Evolutionary conservation across 129 eudicot genomes (phyloP).

Genomic region (Chrysanthemum lavandulifolium): DNA sequence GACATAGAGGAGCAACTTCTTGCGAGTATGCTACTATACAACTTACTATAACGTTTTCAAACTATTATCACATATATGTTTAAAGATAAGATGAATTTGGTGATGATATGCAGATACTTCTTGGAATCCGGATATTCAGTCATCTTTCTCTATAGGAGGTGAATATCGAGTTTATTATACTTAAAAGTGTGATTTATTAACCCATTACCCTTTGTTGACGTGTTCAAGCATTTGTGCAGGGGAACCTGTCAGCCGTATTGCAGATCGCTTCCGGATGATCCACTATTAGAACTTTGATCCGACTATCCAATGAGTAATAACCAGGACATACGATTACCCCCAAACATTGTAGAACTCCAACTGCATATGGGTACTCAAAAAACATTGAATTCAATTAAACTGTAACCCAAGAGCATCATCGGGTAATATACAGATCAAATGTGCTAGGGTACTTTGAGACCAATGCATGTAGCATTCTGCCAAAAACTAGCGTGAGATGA

Average conservation of each 20-base stretch:
- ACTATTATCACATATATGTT: background rate
- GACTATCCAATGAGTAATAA: too few species aligned
- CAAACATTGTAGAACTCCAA: background rate
- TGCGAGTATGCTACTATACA: slow-evolving; percentile 55
- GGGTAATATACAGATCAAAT: background rate
- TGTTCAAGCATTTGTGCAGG: too few species aligned
- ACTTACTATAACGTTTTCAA: background rate
- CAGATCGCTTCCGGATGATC: too few species aligned
- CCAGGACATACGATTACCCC: background rate
- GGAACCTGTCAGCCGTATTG: too few species aligned
- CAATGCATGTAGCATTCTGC: background rate
- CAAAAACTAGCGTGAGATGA: background rate
- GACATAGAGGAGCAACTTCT: slow-evolving; percentile 98
- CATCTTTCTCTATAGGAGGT: slow-evolving; percentile 84
- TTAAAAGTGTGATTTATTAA: too few species aligned
- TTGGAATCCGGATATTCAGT: slow-evolving; percentile 84
- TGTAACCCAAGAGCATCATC: background rate
- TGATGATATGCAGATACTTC: slow-evolving; percentile 60
- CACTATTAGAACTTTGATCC: too few species aligned
- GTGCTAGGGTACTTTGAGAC: background rate
- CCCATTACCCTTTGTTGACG: too few species aligned
- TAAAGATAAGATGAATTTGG: slow-evolving; percentile 12
- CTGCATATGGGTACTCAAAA: background rate
- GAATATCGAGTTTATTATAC: slow-evolving; percentile 8
- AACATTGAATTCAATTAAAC: background rate